Conservation (phyloP, 768 basidiomycete genomes). For the Mycena rosella region DNA sequence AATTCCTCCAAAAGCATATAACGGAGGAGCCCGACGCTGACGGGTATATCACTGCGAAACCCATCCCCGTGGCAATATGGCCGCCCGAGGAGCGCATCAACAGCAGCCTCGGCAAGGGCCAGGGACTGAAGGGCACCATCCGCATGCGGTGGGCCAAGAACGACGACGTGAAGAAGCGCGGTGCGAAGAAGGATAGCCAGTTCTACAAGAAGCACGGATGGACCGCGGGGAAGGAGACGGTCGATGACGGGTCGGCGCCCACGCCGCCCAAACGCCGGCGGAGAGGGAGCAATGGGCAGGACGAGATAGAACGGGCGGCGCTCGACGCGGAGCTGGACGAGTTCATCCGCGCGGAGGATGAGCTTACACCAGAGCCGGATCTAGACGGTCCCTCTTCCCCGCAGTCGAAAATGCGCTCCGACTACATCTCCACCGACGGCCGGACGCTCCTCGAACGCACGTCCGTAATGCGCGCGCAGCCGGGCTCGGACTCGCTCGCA, state of each 20-base stretch:
- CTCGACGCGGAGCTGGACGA: slow-evolving; percentile 79
- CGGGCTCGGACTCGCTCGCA: slow-evolving; percentile 49
- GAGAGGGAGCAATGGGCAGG: slow-evolving; percentile 51
- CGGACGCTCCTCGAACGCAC: slow-evolving; percentile 71
- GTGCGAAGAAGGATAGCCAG: slow-evolving; percentile 77
- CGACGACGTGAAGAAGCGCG: slow-evolving; percentile 83
- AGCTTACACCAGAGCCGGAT: slow-evolving; percentile 36
- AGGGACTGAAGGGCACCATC: slow-evolving; percentile 74
- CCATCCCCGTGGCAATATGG: slow-evolving; percentile 82
- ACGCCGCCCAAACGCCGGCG: slow-evolving; percentile 53
- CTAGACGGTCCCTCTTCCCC: slow-evolving; percentile 49
- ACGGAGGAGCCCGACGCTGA: slow-evolving; percentile 67
- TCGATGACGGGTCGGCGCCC: slow-evolving; percentile 43
- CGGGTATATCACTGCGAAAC: slow-evolving; percentile 72
- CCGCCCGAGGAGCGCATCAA: slow-evolving; percentile 85
- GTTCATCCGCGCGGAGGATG: slow-evolving; percentile 67
- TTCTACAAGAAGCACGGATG: slow-evolving; percentile 85
- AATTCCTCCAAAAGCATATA: slow-evolving; percentile 63
- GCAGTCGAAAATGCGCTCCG: slow-evolving; percentile 77
- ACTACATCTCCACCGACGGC: slow-evolving; percentile 66
- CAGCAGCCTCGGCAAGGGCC: slow-evolving; percentile 75
- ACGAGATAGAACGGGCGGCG: slow-evolving; percentile 51
- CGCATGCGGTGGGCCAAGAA: slow-evolving; percentile 81
- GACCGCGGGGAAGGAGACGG: slow-evolving; percentile 71
- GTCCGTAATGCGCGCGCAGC: slow-evolving; percentile 57